Evolutionary conservation across 208 protist species (phyloP).

Genomic region (Tritrichomonas foetus): DNA sequence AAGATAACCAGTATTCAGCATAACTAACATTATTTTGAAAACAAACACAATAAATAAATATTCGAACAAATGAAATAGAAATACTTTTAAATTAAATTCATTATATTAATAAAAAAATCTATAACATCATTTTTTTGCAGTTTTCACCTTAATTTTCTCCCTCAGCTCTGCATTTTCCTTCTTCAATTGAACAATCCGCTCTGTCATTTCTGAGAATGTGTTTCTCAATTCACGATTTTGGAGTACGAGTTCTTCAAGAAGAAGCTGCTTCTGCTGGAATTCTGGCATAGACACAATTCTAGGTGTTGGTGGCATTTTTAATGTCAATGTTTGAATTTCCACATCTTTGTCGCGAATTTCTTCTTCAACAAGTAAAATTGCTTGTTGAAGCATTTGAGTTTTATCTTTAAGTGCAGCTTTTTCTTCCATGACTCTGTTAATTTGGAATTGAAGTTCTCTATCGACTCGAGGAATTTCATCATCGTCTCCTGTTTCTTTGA

Average conservation of each 20-base stretch:
- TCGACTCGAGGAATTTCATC: not conserved
- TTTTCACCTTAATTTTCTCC: not conserved
- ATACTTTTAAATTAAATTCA: too few species aligned
- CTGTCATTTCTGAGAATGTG: slow-evolving; percentile 21
- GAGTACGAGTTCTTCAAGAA: not conserved
- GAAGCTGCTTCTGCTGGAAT: not conserved
- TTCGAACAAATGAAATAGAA: too few species aligned
- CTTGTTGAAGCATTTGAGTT: not conserved
- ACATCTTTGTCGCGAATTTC: not conserved
- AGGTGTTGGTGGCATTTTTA: not conserved
- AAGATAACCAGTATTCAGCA: too few species aligned
- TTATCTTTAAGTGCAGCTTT: slow-evolving; percentile 25
- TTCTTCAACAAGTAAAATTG: not conserved
- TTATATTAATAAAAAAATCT: too few species aligned
- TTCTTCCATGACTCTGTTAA: not conserved
- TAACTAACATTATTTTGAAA: too few species aligned
- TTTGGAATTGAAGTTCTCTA: slow-evolving; percentile 1
- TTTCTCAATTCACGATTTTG: not conserved
- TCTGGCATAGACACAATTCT: not conserved
- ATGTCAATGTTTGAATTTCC: not conserved
- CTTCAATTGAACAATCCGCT: not conserved
- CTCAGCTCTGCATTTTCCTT: not conserved
- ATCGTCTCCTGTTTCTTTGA: not conserved
- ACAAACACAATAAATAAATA: too few species aligned
- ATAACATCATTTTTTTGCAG: not conserved